Conservation (phyloP, 768 basidiomycete genomes). For the Boletellus sp. region DNA sequence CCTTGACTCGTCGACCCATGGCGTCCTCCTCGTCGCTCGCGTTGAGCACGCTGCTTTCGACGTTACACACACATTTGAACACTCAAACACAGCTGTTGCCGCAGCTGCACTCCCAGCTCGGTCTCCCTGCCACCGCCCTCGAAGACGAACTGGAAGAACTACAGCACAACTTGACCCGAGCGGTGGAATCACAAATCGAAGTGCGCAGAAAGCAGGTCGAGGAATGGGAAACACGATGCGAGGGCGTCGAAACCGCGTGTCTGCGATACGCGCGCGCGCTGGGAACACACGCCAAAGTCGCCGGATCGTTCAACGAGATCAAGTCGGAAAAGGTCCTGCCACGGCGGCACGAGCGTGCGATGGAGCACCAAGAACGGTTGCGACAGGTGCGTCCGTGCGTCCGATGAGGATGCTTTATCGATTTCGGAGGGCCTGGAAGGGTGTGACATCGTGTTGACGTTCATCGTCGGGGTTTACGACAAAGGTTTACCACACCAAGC, state of each 20-base stretch:
- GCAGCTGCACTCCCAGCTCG: slow-evolving; percentile 78
- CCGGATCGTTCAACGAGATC: slow-evolving; percentile 62
- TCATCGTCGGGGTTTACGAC: background rate
- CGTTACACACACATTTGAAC: slow-evolving; percentile 74
- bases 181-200: slow-evolving; percentile 73
- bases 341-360: slow-evolving; percentile 60
- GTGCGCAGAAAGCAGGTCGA: slow-evolving; percentile 71
- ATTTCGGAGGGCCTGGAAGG: background rate
- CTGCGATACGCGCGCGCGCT: slow-evolving; percentile 63
- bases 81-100: slow-evolving; percentile 80
- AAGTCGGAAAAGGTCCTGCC: slow-evolving; percentile 73
- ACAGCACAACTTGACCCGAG: slow-evolving; percentile 68
- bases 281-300: slow-evolving; percentile 66
- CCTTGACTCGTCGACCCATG: slow-evolving; percentile 16
- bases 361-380: slow-evolving; percentile 73
- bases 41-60: slow-evolving; percentile 68
- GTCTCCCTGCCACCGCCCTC: slow-evolving; percentile 73
- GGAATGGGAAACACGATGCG: slow-evolving; percentile 64
- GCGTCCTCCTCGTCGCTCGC: slow-evolving; percentile 33
- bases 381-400: slow-evolving; percentile 56
- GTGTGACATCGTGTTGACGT: background rate
- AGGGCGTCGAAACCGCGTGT: slow-evolving; percentile 59
- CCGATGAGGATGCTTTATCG: background rate
- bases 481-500: slow-evolving; percentile 71
- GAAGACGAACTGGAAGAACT: slow-evolving; percentile 75